A percentile compares a stretch with the other conserved stretches of the same genome.
These are phyloP conservation scores for Metahyphopichia silvanorum DNA, from an alignment of 805 yeast genomes.

Conservation along the genomic window DNA sequence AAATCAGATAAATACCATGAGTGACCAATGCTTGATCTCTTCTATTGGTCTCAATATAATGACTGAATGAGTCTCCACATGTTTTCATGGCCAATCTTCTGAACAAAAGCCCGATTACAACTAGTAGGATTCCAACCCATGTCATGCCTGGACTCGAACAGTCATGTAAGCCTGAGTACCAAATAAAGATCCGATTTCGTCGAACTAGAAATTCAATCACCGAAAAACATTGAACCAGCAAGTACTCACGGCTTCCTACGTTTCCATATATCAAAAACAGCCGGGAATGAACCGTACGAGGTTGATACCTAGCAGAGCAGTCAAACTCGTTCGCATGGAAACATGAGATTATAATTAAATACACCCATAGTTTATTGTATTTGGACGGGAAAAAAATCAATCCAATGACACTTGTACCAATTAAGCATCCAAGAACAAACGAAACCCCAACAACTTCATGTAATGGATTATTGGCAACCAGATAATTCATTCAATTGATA, in stretches of 20 bases:
- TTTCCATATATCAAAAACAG: conserved; percentile 36
- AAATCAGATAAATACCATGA: conserved; percentile 25
- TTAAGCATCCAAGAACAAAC: conserved; percentile 14
- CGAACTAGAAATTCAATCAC: conserved; percentile 18
- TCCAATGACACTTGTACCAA: conserved; percentile 6
- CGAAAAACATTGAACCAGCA: conserved; percentile 23
- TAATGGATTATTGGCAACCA: conserved; percentile 11
- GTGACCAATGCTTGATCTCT: conserved; percentile 20
- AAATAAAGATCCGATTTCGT: conserved; percentile 1
- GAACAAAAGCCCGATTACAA: conserved; percentile 19
- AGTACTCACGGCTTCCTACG: conserved; percentile 27
- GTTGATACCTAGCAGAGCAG: conserved; percentile 22
- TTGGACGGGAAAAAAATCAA: not conserved
- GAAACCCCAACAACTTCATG: conserved; percentile 16
- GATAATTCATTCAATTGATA: conserved; percentile 6
- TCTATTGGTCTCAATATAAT: conserved; percentile 21
- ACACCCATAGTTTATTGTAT: not conserved
- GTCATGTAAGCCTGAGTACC: too few relatives aligned
- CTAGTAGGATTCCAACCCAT: conserved; percentile 11
- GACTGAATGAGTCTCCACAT: conserved; percentile 35
- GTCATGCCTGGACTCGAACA: not conserved
- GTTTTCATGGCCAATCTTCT: conserved; percentile 27
- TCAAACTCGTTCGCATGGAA: conserved; percentile 25
- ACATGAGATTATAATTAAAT: not conserved
- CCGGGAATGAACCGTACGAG: conserved; percentile 16